Evolutionary conservation across 208 protist species (phyloP).

Genomic region (Leishmania tropica): DNA sequence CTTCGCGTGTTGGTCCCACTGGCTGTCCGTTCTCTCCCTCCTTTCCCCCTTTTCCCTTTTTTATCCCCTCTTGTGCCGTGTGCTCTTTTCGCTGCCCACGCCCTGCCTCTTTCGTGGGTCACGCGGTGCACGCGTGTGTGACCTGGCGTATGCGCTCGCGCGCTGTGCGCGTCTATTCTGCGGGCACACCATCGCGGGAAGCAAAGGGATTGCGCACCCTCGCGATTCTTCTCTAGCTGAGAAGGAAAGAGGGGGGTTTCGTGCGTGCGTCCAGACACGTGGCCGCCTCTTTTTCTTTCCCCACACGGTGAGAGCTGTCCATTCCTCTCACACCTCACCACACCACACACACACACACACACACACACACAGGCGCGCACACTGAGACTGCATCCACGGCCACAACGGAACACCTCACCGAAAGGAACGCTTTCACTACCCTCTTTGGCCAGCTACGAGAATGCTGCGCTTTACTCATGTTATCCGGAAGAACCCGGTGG

Average conservation of each 20-base stretch:
- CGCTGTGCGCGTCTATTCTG: not conserved
- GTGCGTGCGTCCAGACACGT: not conserved
- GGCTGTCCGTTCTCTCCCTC: not conserved
- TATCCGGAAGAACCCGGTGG: constrained; percentile 82
- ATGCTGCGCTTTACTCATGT: constrained; percentile 62
- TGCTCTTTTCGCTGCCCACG: not conserved
- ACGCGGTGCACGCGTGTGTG: not conserved
- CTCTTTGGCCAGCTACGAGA: not conserved
- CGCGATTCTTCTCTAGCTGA: not conserved
- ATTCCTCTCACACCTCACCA: not conserved
- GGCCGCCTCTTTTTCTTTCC: not conserved
- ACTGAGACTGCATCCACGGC: not conserved
- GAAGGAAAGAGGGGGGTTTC: not conserved
- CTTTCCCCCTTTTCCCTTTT: not conserved
- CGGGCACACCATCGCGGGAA: not conserved
- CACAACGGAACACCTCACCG: not conserved
- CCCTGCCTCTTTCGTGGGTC: not conserved
- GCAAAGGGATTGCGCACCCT: not conserved
- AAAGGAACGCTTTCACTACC: not conserved
- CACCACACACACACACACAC: too few relatives aligned
- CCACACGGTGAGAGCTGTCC: not conserved
- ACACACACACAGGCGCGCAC: not conserved
- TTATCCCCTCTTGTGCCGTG: too few relatives aligned
- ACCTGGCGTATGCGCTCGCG: not conserved
- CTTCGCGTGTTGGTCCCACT: not conserved